Evolutionary conservation across 1,139 yeast species (phyloP), one percentile per base, ranked within the genome.

Genomic region (Debaryomycetaceae sp.): DNA sequence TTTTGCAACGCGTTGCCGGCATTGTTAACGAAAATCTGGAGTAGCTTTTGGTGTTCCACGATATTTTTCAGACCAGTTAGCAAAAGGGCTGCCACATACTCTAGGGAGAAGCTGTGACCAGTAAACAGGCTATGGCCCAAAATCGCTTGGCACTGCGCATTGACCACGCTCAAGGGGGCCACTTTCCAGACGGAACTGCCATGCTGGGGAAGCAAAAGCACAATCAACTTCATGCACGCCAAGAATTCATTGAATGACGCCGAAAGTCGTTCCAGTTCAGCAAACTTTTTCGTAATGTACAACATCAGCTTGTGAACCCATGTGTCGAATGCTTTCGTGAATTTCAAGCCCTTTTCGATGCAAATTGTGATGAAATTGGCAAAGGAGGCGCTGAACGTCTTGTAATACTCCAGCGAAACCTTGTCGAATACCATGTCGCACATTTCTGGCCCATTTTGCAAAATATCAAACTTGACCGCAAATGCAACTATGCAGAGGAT

Each of bases 111-210:
- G 13, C 53, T 44, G n/a, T 52, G 38, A 13, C 36, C 31, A 3
- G 71, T 44, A 78, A 83, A 80, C 27, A 53, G 45, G 7, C 48
- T 39, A 21, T 62, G 63, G 4, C 55, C 53, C 15, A 79, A 55
- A 4, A 78, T 49, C 12, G 72, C 83, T 47, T 83, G 92, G 22
- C 82, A 50, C 38, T 80, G 80, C 0, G 93, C 59, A 38, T 80
- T 77, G 11, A 81, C 37, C 25, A 76, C 56, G 4, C 62, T 45
- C 4, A 51, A 43, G 3, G 78, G 68, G 10, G 73, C 61, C 12
- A 62, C 35, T 6, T 55, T 48, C 68, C 77, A 62, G 7, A 74
- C 35, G 3, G 55, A 34, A 2, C 29, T 18, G 2, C 35, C 30
- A 1, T 26, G 8, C 13, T 16, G 25, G 4, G 45, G 37, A 20